Percentiles rank a stretch among this genome's conserved stretches.
Conservation (phyloP, 2,329 filamentous ascomycete species). For the Aspergillus pseudoviridinutans region DNA sequence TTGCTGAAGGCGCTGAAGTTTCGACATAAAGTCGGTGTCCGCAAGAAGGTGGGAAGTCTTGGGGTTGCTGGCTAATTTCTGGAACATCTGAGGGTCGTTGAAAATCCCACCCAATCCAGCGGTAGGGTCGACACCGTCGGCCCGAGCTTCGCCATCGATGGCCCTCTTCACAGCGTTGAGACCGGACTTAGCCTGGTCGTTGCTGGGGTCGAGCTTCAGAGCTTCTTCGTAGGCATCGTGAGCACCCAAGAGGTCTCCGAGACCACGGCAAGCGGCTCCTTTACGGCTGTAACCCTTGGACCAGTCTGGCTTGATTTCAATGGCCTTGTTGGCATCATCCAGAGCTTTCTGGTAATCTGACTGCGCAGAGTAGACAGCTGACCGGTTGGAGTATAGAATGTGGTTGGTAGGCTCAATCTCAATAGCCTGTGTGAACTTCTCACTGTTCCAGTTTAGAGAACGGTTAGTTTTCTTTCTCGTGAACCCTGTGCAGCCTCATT, state of each 20-base stretch:
- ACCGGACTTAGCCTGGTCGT: slow-evolving; percentile 88
- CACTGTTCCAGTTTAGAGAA: slow-evolving; percentile 48
- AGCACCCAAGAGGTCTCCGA: slow-evolving; percentile 77
- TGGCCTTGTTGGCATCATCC: slow-evolving; percentile 88
- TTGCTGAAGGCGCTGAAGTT: slow-evolving; percentile 73
- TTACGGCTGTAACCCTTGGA: slow-evolving; percentile 94
- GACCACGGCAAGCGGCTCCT: slow-evolving; percentile 83
- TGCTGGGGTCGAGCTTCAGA: slow-evolving; percentile 86
- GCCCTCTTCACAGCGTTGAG: slow-evolving; percentile 80
- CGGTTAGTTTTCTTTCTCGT: not conserved
- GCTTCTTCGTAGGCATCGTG: slow-evolving; percentile 90
- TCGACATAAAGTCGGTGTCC: slow-evolving; percentile 84
- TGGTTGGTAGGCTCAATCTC: slow-evolving; percentile 84
- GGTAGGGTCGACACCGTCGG: slow-evolving; percentile 62
- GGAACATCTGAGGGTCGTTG: slow-evolving; percentile 81
- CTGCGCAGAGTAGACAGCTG: slow-evolving; percentile 80
- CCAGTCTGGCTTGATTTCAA: slow-evolving; percentile 95
- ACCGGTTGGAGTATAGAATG: slow-evolving; percentile 97
- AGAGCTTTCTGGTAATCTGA: slow-evolving; percentile 82
- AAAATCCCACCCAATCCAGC: slow-evolving; percentile 89
- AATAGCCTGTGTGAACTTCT: slow-evolving; percentile 93
- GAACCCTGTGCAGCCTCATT: slow-evolving; percentile 7
- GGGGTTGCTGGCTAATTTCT: slow-evolving; percentile 89
- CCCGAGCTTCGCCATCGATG: slow-evolving; percentile 70
- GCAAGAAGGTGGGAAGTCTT: slow-evolving; percentile 81